Evolutionary conservation across 176 grass and related monocot species (phyloP).

Genomic region (Calamus simplicifolius): DNA sequence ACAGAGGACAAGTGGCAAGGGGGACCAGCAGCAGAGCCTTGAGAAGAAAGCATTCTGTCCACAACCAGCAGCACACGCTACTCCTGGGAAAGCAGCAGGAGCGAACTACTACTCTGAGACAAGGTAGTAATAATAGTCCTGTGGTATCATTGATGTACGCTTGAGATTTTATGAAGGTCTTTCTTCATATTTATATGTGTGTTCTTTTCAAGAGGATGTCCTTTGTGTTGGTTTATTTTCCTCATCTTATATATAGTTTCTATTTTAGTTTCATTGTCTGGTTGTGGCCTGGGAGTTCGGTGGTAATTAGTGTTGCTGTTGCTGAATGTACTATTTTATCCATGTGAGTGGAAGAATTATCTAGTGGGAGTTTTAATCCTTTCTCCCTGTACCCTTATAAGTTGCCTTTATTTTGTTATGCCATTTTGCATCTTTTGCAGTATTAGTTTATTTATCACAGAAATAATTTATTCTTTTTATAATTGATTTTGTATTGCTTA

Average conservation of each 20-base stretch:
- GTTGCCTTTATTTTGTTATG: no score
- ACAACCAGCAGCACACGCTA: neutral
- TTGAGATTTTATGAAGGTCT: neutral
- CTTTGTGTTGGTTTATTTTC: no score
- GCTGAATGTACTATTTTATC: no score
- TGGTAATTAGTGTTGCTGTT: neutral
- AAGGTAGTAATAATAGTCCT: conserved; percentile 11
- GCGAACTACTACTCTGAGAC: conserved; percentile 14
- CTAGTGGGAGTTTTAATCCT: no score
- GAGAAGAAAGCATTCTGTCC: conserved; percentile 31
- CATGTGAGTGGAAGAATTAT: no score
- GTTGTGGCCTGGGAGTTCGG: neutral
- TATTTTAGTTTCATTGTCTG: neutral
- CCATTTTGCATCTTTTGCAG: no score
- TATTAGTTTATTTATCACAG: no score
- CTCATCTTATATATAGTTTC: no score
- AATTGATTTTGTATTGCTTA: no score
- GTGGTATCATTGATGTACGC: conserved; percentile 10
- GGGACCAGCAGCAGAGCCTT: conserved; percentile 7
- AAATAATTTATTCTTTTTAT: no score
- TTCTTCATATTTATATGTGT: neutral
- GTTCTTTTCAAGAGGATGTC: neutral
- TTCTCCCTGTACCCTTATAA: no score
- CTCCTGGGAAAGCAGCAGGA: conserved; percentile 6
- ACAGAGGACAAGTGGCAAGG: conserved; percentile 22